phyloP scores from a whole-genome alignment of 2,329 filamentous ascomycete genomes.

The Epichloe bromicola region DNA sequence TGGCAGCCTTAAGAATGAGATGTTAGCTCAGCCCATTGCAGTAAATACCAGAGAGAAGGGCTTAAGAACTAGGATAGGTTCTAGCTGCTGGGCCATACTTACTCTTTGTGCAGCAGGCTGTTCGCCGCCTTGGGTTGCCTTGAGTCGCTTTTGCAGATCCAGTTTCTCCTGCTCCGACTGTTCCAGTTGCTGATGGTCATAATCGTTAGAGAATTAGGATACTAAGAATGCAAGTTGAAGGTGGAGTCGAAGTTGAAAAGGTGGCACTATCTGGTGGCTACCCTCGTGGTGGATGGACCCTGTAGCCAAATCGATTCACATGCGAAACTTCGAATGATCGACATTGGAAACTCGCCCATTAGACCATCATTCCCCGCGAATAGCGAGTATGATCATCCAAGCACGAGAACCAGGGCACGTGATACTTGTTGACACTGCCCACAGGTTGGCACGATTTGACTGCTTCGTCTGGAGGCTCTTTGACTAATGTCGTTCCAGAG shows the following conservation, averaged over 20 bases:
- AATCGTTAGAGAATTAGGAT: constrained; percentile 2
- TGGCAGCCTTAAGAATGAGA: constrained; percentile 27
- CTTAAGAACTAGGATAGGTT: neutral
- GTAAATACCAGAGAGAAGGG: neutral
- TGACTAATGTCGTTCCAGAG: neutral
- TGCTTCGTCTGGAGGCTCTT: neutral
- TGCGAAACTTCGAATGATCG: neutral
- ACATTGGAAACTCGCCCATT: neutral
- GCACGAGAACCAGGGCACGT: neutral
- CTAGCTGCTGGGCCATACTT: constrained; percentile 16
- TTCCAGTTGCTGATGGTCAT: constrained; percentile 39
- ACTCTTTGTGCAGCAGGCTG: constrained; percentile 40
- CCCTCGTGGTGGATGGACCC: neutral
- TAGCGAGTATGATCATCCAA: neutral
- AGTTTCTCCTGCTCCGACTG: constrained; percentile 43
- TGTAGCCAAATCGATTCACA: neutral
- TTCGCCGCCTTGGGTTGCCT: constrained; percentile 36
- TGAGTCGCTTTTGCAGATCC: constrained; percentile 42
- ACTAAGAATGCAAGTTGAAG: neutral
- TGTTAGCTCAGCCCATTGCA: neutral
- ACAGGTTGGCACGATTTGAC: neutral
- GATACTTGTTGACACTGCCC: neutral
- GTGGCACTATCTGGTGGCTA: neutral
- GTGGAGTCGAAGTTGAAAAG: neutral
- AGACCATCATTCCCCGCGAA: neutral